Base-by-base conservation (phyloP, 2,329 filamentous ascomycete genomes). In the Cyphellophora attinorum region DNA sequence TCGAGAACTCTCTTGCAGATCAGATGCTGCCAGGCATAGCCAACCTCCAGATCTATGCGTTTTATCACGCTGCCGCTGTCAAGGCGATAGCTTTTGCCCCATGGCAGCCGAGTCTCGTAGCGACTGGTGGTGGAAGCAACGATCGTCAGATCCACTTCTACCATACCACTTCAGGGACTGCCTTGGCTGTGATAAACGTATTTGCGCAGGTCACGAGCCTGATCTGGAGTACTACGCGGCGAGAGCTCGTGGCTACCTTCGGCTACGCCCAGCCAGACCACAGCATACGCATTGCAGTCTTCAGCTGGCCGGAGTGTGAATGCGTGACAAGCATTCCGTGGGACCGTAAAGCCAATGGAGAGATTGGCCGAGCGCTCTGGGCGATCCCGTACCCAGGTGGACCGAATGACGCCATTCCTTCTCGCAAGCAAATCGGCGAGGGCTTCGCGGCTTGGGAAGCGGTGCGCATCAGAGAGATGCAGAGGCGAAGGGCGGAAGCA, bases 11-110 rank as follows among this genome's bases (percentile, higher is more conserved):
- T 3, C 37, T 49, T 12, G 44, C 39, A 25, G 40, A 41, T 31
- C 42, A 44, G n/a, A 33, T 25, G 11, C 37, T 47, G 8, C 35
- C 33, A 16, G 44, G 44, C 12, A 19, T 39, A 6, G n/a, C 27
- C 11, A 39, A 41, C 5, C 61, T 67, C 18, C 76, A 82, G 50
- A 79, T 72, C 48, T 77, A 93, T 55, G 72, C 72, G 19, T 91
- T 85, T 74, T 58, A 67, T 8, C 85, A 98, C 55, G 76, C 76
- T 16, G 89, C 89, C 1, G 91, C 91, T 2, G 83, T 96, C 46
- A 98, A 98, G 59, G 91, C 91, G 19, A 91, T 96, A 48, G 86
- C 91, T 2, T 96, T 96, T 59, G 93, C 89, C 44, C 89, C 91
- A 0, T 98, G 88, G 89, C 82, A 89, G 37, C 75, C 82, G 15